Evolutionary conservation across 1,284 basidiomycete species (phyloP).

Genomic region (Pseudozyma tsukubaensis): DNA sequence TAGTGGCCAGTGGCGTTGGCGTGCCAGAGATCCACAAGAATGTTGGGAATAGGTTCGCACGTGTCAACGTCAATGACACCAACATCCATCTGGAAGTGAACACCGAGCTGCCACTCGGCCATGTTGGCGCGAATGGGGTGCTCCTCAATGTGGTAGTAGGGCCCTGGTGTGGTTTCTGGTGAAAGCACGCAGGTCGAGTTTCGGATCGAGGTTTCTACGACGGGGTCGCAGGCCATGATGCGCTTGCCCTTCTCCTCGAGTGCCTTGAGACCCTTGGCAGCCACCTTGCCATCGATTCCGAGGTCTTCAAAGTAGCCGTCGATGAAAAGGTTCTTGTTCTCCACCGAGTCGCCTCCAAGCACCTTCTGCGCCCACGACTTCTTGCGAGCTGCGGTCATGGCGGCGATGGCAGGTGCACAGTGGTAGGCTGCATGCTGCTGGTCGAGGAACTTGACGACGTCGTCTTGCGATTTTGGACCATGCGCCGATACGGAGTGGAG

Average conservation of each 20-base stretch:
- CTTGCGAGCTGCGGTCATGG: slow-evolving; percentile 66
- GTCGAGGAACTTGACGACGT: slow-evolving; percentile 63
- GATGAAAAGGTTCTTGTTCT: slow-evolving; percentile 68
- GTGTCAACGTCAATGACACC: slow-evolving; percentile 80
- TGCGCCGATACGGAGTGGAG: slow-evolving; percentile 55
- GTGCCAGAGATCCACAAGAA: slow-evolving; percentile 79
- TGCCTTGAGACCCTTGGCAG: slow-evolving; percentile 47
- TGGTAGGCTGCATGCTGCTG: slow-evolving; percentile 68
- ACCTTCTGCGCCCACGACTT: slow-evolving; percentile 62
- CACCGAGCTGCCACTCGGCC: slow-evolving; percentile 73
- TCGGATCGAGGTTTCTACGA: slow-evolving; percentile 63
- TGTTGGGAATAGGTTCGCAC: slow-evolving; percentile 77
- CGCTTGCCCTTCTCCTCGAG: slow-evolving; percentile 57
- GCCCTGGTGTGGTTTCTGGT: slow-evolving; percentile 71
- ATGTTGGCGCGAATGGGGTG: slow-evolving; percentile 73
- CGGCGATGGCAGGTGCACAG: slow-evolving; percentile 69
- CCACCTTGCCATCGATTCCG: slow-evolving; percentile 45
- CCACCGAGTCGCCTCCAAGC: slow-evolving; percentile 57
- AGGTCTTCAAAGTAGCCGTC: slow-evolving; percentile 65
- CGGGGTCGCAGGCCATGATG: slow-evolving; percentile 65
- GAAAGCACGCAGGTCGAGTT: slow-evolving; percentile 70
- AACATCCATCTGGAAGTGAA: slow-evolving; percentile 75
- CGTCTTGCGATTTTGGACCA: slow-evolving; percentile 63
- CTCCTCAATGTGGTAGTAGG: slow-evolving; percentile 71
- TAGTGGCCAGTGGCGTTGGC: slow-evolving; percentile 69